Conservation (phyloP, 2,329 filamentous ascomycete species). For the Leptographium radiaticola region DNA sequence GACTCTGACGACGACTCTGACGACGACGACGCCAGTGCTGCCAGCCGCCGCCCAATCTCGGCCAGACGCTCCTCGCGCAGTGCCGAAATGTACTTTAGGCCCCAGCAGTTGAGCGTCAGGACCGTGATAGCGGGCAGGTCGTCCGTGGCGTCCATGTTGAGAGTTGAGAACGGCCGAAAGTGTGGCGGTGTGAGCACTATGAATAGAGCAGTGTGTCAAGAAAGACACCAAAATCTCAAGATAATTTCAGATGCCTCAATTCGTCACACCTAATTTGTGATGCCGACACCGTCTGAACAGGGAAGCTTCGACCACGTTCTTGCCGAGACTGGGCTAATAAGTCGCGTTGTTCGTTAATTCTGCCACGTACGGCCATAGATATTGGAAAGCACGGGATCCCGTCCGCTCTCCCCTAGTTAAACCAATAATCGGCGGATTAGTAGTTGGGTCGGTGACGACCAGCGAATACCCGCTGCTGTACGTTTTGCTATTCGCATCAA, state of each 20-base stretch:
- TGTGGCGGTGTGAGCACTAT: no score
- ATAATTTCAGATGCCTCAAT: background rate
- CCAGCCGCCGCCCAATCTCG: constrained; percentile 74
- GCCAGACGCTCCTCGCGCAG: constrained; percentile 63
- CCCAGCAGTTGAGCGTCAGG: constrained; percentile 93
- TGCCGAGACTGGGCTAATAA: background rate
- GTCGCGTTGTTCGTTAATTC: rapidly evolving
- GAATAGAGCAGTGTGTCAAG: background rate
- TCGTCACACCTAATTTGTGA: background rate
- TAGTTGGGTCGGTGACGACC: no score
- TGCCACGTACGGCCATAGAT: background rate
- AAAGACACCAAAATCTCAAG: no score
- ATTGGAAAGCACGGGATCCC: no score
- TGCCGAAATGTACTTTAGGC: constrained; percentile 73
- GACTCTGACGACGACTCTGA: constrained; percentile 35
- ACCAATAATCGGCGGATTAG: no score
- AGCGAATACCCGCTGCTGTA: no score
- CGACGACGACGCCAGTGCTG: constrained; percentile 42
- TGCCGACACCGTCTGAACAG: no score
- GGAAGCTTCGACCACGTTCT: background rate
- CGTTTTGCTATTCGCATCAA: no score
- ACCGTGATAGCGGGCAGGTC: constrained; percentile 54
- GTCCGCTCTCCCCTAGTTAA: no score
- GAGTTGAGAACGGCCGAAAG: background rate
- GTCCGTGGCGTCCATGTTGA: background rate